phyloP scores from a whole-genome alignment of 2,329 filamentous ascomycete species.

The Cladophialophora chaetospira region DNA sequence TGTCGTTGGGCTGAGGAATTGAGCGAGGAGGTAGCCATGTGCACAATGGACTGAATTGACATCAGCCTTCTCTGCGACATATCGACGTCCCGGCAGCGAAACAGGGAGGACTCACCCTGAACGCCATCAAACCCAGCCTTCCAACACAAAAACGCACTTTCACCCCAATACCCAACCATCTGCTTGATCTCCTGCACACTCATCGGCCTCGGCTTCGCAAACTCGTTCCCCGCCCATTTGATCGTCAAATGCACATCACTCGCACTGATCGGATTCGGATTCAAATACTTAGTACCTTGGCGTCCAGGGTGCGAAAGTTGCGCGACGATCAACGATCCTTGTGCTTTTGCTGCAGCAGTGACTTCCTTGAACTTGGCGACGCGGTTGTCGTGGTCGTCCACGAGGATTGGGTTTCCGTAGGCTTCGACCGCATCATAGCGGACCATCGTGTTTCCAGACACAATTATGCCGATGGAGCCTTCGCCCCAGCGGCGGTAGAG shows the following conservation, averaged over 20 bases:
- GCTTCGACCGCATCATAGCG: slow-evolving; percentile 62
- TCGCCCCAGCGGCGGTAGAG: slow-evolving; percentile 65
- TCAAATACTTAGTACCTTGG: slow-evolving; percentile 51
- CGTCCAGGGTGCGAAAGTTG: slow-evolving; percentile 67
- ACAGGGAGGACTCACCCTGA: slow-evolving; percentile 14
- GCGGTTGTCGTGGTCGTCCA: slow-evolving; percentile 54
- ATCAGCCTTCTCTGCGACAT: not conserved
- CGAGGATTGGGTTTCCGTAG: slow-evolving; percentile 62
- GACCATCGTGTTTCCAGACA: slow-evolving; percentile 67
- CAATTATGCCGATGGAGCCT: slow-evolving; percentile 58
- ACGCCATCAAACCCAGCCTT: slow-evolving; percentile 33
- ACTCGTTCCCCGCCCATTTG: slow-evolving; percentile 38
- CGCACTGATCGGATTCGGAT: slow-evolving; percentile 55
- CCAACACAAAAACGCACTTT: slow-evolving; percentile 27
- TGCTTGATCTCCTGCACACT: slow-evolving; percentile 33
- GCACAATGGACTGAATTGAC: slow-evolving; percentile 31
- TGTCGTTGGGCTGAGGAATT: slow-evolving; percentile 34
- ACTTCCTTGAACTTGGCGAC: slow-evolving; percentile 62
- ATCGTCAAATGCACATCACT: slow-evolving; percentile 52
- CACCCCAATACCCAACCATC: slow-evolving; percentile 25
- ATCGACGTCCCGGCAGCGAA: not conserved
- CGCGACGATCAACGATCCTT: slow-evolving; percentile 60
- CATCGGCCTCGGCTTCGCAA: slow-evolving; percentile 40
- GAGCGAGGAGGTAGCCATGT: slow-evolving; percentile 35
- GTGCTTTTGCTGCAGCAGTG: slow-evolving; percentile 57